Evolutionary conservation across 192 early-diverging fungal species (phyloP), one percentile per base, ranked within the genome.

Genomic region (Lunasporangiospora selenospora): DNA sequence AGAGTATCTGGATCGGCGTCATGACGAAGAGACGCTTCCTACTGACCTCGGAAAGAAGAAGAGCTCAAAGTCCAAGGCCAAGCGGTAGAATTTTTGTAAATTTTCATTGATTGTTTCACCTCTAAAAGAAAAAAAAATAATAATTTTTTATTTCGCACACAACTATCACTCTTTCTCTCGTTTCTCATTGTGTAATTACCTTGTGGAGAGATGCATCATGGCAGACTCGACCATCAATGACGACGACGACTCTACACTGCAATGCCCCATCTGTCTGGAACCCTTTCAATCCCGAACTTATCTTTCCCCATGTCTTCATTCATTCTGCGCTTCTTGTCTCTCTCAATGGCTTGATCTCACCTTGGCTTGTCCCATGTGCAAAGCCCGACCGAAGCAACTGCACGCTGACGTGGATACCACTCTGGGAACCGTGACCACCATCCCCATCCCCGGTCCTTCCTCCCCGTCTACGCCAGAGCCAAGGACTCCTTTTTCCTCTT

Each of bases 251-350:
- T 21, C 26, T 27, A 18, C 33, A n/a, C 45, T 39, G 32, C 16
- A 37, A 10, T 19, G 16, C 16, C 27, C 32, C 3, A 32, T 71
- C 26, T 71, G 67, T 18, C 53, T 71, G 13, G 53, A 44, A 15
- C 45, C 46, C 2, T 45, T 49, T 27, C 34, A 36, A 5, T 32
- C 40, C 19, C 58, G 67, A 30, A 53, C 62, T 6, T 71, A 62
- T 21, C 40, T 71, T n/a, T 56, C 58, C 3, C 67, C 67, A 1
- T 71, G 67, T 18, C 37, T 71, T 13, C 67, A 71, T 21, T 61
- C 59, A 1, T 71, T 71, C 27, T 71, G 67, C 37, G 67, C 67
- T 1, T 29, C 53, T 1, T 71, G 67, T 40, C 45, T 71, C n/a
- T 33, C 59, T 3, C 38, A 51, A 8, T 71, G 67, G 67, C 16